Conservation (phyloP, 495 filamentous ascomycete species). For the Oidiodendron maius region DNA sequence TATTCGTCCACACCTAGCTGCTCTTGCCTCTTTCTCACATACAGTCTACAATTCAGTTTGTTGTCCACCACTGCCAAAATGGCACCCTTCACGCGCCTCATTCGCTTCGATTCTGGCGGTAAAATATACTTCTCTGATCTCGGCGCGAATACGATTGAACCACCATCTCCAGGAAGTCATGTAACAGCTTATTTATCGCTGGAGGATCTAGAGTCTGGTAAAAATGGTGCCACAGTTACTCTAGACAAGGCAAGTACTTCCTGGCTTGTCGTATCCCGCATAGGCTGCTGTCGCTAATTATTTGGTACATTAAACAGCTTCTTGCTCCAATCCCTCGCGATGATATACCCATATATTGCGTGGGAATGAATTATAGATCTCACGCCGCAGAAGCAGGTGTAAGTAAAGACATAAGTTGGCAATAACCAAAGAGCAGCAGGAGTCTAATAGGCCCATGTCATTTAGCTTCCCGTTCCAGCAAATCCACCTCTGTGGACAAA, state of each 20-base stretch:
- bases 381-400: conserved; percentile 62
- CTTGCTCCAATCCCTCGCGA: conserved; percentile 1
- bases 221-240: neutral
- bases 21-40: too few species aligned
- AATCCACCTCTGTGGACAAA: conserved; percentile 42
- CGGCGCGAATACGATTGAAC: neutral
- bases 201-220: neutral
- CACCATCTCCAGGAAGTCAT: neutral
- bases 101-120: conserved; percentile 3
- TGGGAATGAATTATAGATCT: conserved; percentile 73
- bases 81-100: conserved; percentile 2
- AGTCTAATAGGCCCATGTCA: too few species aligned
- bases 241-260: neutral
- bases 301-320: too few species aligned
- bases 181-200: neutral
- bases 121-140: conserved; percentile 7
- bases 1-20: too few species aligned
- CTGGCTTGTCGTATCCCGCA: neutral
- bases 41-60: too few species aligned
- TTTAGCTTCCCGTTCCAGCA: conserved; percentile 28
- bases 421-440: too few species aligned
- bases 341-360: conserved; percentile 49
- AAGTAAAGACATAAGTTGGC: conserved; percentile 16
- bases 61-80: too few species aligned
- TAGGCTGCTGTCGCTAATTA: neutral